A percentile compares a stretch with the other conserved stretches of the same genome.
Evolutionary conservation across 2,329 filamentous ascomycete genomes (phyloP).

Genomic region (Aureobasidium sp.): DNA sequence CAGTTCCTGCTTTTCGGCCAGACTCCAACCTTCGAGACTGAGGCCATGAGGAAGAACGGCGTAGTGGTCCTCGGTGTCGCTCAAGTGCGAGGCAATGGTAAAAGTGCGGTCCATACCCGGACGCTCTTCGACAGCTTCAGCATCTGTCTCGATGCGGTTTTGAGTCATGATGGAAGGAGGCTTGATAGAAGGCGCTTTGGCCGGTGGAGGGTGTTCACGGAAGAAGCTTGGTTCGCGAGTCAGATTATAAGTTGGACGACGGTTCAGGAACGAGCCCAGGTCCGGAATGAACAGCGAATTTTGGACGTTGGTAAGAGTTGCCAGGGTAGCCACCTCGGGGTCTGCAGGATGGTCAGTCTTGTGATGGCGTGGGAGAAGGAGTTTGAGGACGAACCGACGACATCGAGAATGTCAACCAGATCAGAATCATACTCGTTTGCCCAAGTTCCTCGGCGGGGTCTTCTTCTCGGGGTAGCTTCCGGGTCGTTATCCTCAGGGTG

Average conservation of each 20-base stretch:
- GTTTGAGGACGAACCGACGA: conserved; percentile 49
- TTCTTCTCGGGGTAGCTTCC: not conserved
- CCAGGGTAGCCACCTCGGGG: conserved; percentile 74
- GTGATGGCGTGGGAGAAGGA: not conserved
- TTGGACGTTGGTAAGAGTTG: conserved; percentile 80
- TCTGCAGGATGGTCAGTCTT: conserved; percentile 46
- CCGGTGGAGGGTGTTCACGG: not conserved
- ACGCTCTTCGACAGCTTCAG: conserved; percentile 7
- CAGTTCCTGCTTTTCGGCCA: conserved; percentile 65
- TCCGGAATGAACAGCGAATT: conserved; percentile 84
- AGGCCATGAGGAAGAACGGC: conserved; percentile 72
- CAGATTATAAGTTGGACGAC: conserved; percentile 70
- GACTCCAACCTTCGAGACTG: conserved; percentile 65
- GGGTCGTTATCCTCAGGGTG: not conserved
- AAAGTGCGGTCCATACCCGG: not conserved
- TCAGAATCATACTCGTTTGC: conserved; percentile 51
- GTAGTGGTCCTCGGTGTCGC: conserved; percentile 64
- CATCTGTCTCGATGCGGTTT: conserved; percentile 11
- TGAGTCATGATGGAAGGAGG: conserved; percentile 10
- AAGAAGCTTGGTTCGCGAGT: conserved; percentile 41
- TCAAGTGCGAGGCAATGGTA: conserved; percentile 59
- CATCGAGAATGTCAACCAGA: conserved; percentile 62
- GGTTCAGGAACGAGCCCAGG: conserved; percentile 67
- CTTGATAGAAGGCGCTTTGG: conserved; percentile 23
- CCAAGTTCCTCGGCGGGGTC: conserved; percentile 1